A percentile compares a stretch with the other conserved stretches of the same genome.
Evolutionary conservation across 495 filamentous ascomycete genomes (phyloP).

Genomic region (Penicillium goetzii): DNA sequence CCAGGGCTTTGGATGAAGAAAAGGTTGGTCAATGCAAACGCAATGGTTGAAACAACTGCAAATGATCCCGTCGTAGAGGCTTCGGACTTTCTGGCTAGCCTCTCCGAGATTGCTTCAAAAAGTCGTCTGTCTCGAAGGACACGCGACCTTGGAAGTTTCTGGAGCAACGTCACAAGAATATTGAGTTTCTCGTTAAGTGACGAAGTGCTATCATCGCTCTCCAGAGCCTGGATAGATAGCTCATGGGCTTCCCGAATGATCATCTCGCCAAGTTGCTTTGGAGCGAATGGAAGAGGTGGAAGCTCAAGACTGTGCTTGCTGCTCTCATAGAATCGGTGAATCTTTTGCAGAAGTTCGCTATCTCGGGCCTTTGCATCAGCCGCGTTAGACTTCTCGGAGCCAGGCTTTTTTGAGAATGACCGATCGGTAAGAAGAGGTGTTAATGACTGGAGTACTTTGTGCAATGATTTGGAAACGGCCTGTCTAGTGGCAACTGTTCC

Average conservation of each 20-base stretch:
- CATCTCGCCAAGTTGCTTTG: conserved; percentile 59
- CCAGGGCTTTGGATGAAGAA: conserved; percentile 55
- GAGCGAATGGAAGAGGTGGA: conserved; percentile 58
- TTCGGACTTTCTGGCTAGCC: conserved; percentile 26
- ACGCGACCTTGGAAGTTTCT: conserved; percentile 59
- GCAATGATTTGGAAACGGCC: conserved; percentile 33
- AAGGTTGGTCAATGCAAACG: conserved; percentile 63
- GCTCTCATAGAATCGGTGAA: conserved; percentile 65
- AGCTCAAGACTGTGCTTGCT: conserved; percentile 50
- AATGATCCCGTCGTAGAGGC: conserved; percentile 42
- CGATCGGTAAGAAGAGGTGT: conserved; percentile 69
- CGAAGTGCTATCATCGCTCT: conserved; percentile 25
- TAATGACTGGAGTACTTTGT: conserved; percentile 40
- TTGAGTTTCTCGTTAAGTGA: conserved; percentile 47
- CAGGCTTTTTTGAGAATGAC: conserved; percentile 59
- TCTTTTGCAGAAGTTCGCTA: conserved; percentile 59
- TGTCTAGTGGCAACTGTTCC: conserved; percentile 25
- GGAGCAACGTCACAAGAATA: conserved; percentile 59
- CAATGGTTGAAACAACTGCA: conserved; percentile 58
- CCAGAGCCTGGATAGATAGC: conserved; percentile 49
- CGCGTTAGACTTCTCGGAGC: conserved; percentile 29
- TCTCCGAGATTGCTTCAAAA: conserved; percentile 57
- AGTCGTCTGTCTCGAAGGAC: conserved; percentile 57
- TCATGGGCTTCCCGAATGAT: conserved; percentile 64
- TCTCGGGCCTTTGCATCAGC: conserved; percentile 29